Conservation (phyloP, 352 stramenopile genomes). For the Pythium guiyangense region DNA sequence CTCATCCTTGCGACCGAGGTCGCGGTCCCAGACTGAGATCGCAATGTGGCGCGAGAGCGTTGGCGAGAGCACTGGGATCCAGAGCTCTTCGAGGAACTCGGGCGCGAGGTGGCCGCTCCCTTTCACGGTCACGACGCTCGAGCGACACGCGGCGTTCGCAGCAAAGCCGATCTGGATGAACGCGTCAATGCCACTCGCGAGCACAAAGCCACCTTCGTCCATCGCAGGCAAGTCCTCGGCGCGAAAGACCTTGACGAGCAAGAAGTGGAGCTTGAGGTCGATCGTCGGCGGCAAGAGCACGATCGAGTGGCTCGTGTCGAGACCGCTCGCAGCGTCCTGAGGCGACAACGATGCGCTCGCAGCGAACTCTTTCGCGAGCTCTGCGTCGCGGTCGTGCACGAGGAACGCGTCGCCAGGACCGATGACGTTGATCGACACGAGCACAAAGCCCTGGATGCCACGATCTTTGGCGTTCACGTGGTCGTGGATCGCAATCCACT, state of each 20-base stretch:
- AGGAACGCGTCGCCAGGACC: conserved; percentile 61
- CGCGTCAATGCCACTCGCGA: conserved; percentile 74
- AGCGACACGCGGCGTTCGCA: conserved; percentile 36
- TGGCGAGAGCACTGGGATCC: conserved; percentile 77
- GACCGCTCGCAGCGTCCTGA: background rate
- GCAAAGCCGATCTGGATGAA: conserved; percentile 76
- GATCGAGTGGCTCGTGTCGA: conserved; percentile 28
- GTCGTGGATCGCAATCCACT: conserved; percentile 90
- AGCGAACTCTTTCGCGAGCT: conserved; percentile 52
- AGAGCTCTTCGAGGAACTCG: conserved; percentile 79
- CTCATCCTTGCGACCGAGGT: conserved; percentile 62
- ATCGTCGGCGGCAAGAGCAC: conserved; percentile 73
- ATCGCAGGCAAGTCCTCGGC: conserved; percentile 83
- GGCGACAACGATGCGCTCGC: conserved; percentile 1
- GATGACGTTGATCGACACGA: conserved; percentile 65
- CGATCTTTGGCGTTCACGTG: conserved; percentile 77
- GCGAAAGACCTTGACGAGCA: conserved; percentile 73
- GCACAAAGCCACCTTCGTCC: conserved; percentile 44
- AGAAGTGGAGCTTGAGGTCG: conserved; percentile 71
- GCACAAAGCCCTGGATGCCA: conserved; percentile 80
- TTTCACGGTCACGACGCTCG: conserved; percentile 59
- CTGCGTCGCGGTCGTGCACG: conserved; percentile 65
- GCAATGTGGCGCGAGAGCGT: conserved; percentile 70
- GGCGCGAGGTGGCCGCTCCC: conserved; percentile 36
- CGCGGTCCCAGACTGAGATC: conserved; percentile 79